Percentiles rank a stretch among this genome's conserved stretches.
These are phyloP conservation scores for Xylaria flabelliformis DNA, from an alignment of 495 filamentous ascomycete genomes.

Conservation along the genomic window DNA sequence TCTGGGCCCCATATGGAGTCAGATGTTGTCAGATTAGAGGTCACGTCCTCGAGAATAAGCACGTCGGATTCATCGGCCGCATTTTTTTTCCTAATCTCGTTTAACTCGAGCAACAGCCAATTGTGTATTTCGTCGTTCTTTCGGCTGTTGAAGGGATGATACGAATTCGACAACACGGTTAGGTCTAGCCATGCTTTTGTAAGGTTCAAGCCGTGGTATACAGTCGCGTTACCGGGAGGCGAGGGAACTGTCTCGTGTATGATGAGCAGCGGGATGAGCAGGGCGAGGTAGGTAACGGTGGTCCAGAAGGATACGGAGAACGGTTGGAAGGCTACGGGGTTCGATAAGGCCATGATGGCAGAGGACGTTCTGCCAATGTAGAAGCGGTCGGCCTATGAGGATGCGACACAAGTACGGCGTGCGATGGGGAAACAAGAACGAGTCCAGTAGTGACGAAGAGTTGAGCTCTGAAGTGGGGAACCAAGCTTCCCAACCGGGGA, in stretches of 20 bases:
- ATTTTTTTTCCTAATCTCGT: constrained; percentile 69
- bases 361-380: constrained; percentile 21
- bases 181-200: constrained; percentile 89
- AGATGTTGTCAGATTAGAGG: constrained; percentile 74
- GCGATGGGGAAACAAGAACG: not conserved
- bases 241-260: constrained; percentile 77
- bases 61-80: constrained; percentile 47
- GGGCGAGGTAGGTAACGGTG: constrained; percentile 69
- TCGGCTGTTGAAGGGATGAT: constrained; percentile 87
- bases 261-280: constrained; percentile 72
- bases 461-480: constrained; percentile 18
- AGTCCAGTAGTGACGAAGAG: not conserved
- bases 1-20: constrained; percentile 32
- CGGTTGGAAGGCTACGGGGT: constrained; percentile 60
- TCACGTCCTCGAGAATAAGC: constrained; percentile 77
- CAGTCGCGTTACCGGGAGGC: constrained; percentile 64
- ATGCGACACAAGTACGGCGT: constrained; percentile 15
- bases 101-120: constrained; percentile 76
- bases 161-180: constrained; percentile 71
- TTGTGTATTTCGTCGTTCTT: constrained; percentile 79
- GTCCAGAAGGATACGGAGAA: constrained; percentile 76
- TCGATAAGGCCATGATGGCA: constrained; percentile 46
- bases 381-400: constrained; percentile 29
- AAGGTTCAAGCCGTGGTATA: constrained; percentile 70
- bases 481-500: not conserved